Base-by-base conservation (phyloP, 352 stramenopile species). In the Pythium insidiosum region DNA sequence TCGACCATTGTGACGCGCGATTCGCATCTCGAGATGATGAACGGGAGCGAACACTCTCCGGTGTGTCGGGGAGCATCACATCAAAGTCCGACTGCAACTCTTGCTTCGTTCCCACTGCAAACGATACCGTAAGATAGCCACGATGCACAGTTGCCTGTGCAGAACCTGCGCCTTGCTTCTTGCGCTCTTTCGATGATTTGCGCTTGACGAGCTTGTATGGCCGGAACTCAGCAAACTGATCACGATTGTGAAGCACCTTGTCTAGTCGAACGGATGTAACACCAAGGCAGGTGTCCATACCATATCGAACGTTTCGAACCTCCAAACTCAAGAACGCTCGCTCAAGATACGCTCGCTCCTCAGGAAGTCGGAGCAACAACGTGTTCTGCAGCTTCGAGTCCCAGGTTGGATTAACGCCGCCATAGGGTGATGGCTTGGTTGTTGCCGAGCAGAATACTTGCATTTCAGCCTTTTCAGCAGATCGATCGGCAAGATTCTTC, bases 131-230 rank as follows among this genome's bases (percentile, higher is more conserved):
- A 18, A 94, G 59, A 20, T 90, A 66, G 38, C 82, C 82, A 15
- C 74, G 69, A 39, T 92, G 77, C 22, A 80, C 68, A 40, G 75
- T 87, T 11, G 63, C 61, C 37, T 72, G 57, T 20, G 5, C 9
- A 6, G 6, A 20, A 53, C 61, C 43, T 61, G 62, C 49, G 56
- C 66, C 19, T 45, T 69, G 24, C 52, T 57, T 49, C 68, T 84
- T 24, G 34, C 41, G 44, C 33, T 86, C 71, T 23, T 73, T 71
- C 13, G 74, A 70, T 6, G 73, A 81, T 26, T 87, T 89, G 6
- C 74, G 54, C 47, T 94, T 94, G 1, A 91, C 53, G 7, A 94
- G 34, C 31, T 89, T 90, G 52, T 94, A 91, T 77, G 77, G 91
- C 49, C 90, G 88, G 50, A 94, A 94, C 9, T 72, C 71, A 54